Base-by-base conservation (phyloP, 2,329 filamentous ascomycete species). In the Teratosphaeriaceae sp. region DNA sequence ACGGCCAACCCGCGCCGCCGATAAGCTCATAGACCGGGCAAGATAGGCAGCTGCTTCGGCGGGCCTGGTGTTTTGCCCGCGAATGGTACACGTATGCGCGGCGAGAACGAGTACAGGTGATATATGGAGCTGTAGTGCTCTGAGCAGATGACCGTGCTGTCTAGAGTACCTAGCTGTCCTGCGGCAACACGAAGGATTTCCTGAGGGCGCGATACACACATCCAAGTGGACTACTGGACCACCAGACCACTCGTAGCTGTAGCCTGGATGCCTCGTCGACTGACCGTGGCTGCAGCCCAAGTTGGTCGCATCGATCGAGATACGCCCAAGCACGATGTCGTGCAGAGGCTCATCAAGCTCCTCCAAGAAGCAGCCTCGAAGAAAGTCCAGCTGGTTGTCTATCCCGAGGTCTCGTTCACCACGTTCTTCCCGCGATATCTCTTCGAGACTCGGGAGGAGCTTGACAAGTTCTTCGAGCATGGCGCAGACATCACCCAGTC, bases 361-460 rank as follows among this genome's bases (percentile, higher is more conserved):
- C 67, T 79, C 19, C 60, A 68, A 15, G 56, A 66, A 33, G 74
- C 74, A 11, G 64, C 68, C 1, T 42, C 58, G 2, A 56, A 71
- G 42, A 65, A 65, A 13, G 73, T 71, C 31, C 64, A 72, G 47
- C 57, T 78, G 1, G 67, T 77, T 8, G 67, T 77, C 22, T 78
- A 71, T 49, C 75, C 74, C 1, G 75, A 78, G 56, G 63, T 68
- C n/a, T 69, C 74, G 9, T 65, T 78, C 11, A 76, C 74, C 1
- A 78, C 74, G 1, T 78, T 79, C 64, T 78, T 78, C 54, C 74
- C 75, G 0, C 67, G 72, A 4, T 67, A 73, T 49, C 58, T 76
- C 33, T 50, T 59, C 45, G 38, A 49, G 30, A 47, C 51, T 6
- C 48, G 49, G 26, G 56, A 66, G 7, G 65, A 73, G 30, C 59